phyloP scores from a whole-genome alignment of 2,329 filamentous ascomycete genomes.

The Colletotrichum sp. region DNA sequence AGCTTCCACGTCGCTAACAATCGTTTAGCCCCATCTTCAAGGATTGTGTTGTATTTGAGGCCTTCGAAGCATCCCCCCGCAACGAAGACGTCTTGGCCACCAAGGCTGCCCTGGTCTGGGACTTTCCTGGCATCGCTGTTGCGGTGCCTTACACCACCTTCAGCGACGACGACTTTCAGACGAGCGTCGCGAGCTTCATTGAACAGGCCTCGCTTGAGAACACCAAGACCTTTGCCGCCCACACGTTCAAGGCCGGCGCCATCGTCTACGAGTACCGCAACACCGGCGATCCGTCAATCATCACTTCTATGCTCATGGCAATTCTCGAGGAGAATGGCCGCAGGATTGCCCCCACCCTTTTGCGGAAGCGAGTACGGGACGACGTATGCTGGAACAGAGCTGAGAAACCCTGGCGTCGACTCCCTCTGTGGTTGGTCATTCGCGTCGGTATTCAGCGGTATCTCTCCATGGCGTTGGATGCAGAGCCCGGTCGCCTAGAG shows the following conservation, averaged over 20 bases:
- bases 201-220: slow-evolving; percentile 60
- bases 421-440: slow-evolving; percentile 66
- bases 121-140: slow-evolving; percentile 63
- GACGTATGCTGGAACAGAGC: slow-evolving; percentile 59
- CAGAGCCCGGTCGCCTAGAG: slow-evolving; percentile 45
- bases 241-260: slow-evolving; percentile 54
- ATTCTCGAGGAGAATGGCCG: slow-evolving; percentile 61
- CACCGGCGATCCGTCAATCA: slow-evolving; percentile 58
- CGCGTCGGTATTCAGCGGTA: slow-evolving; percentile 62
- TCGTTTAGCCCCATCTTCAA: slow-evolving; percentile 25
- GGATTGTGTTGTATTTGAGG: slow-evolving; percentile 49
- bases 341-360: slow-evolving; percentile 32
- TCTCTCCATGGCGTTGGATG: slow-evolving; percentile 45
- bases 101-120: slow-evolving; percentile 57
- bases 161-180: slow-evolving; percentile 25
- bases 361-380: slow-evolving; percentile 67
- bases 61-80: slow-evolving; percentile 63
- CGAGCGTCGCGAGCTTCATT: slow-evolving; percentile 53
- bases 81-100: slow-evolving; percentile 58
- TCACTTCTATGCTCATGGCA: slow-evolving; percentile 65
- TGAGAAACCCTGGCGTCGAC: slow-evolving; percentile 64
- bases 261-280: slow-evolving; percentile 61
- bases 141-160: slow-evolving; percentile 43
- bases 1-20: not conserved
- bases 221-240: slow-evolving; percentile 57